Percentiles rank a stretch among this genome's conserved stretches.
phyloP scores from a whole-genome alignment of 176 grass and related monocot species.

The Eremochloa ophiuroides region DNA sequence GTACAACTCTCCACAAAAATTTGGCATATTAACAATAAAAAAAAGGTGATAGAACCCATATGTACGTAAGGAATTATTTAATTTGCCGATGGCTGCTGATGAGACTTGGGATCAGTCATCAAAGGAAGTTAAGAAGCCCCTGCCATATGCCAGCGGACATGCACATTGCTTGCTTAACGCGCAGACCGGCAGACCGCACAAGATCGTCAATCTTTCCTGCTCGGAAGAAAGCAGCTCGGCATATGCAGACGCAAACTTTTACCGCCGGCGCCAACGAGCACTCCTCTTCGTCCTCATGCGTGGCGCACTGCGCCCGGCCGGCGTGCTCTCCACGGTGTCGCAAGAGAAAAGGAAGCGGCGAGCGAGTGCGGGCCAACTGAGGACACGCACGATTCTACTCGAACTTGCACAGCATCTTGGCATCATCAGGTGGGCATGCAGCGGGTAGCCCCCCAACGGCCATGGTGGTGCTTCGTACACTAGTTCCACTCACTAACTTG shows the following conservation, averaged over 20 bases:
- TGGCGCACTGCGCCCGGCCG: neutral
- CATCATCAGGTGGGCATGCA: neutral
- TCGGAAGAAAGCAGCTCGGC: neutral
- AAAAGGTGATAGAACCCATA: too few species aligned
- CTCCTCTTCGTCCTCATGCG: neutral
- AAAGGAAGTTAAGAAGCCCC: too few species aligned
- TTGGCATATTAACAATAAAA: too few species aligned
- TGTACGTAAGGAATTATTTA: too few species aligned
- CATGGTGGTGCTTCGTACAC: too few species aligned
- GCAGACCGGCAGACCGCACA: neutral
- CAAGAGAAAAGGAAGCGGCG: neutral
- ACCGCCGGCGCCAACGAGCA: neutral
- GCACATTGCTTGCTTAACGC: neutral
- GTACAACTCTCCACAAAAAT: too few species aligned
- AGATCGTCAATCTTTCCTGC: neutral
- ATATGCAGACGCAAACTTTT: neutral
- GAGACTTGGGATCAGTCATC: too few species aligned
- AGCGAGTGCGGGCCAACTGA: neutral
- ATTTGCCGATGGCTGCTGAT: too few species aligned
- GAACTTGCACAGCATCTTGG: neutral
- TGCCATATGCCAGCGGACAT: neutral
- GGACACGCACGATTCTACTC: neutral
- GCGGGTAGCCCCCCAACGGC: too few species aligned
- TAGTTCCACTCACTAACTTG: too few species aligned
- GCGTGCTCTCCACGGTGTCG: neutral